phyloP scores from a whole-genome alignment of 768 basidiomycete species.

The Pleurotus salmoneostramineus region DNA sequence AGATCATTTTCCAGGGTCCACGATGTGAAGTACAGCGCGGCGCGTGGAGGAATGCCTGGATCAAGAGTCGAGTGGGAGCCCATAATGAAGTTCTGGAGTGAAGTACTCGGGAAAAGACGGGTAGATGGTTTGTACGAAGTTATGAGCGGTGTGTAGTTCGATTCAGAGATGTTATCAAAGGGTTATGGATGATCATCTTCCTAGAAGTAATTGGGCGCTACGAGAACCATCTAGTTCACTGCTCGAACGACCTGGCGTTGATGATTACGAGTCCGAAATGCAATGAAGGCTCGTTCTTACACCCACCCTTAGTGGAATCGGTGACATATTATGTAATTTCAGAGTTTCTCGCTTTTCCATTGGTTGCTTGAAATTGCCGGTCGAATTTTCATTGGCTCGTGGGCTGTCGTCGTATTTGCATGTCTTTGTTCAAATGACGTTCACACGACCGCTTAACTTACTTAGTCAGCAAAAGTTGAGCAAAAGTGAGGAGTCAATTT shows the following conservation, averaged over 20 bases:
- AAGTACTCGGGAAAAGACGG: slow-evolving; percentile 51
- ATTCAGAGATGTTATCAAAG: background rate
- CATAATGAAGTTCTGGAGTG: slow-evolving; percentile 87
- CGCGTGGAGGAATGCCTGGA: slow-evolving; percentile 64
- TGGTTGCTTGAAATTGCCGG: too few relatives aligned
- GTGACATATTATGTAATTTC: too few relatives aligned
- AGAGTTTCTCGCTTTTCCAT: too few relatives aligned
- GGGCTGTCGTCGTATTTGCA: too few relatives aligned
- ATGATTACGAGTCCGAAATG: background rate
- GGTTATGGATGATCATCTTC: background rate
- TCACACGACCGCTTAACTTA: too few relatives aligned
- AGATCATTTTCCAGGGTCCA: slow-evolving; percentile 53
- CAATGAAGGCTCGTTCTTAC: too few relatives aligned
- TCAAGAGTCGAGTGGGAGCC: slow-evolving; percentile 77
- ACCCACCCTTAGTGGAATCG: too few relatives aligned
- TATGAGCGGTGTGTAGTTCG: slow-evolving; percentile 34
- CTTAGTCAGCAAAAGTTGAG: too few relatives aligned
- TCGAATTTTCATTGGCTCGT: too few relatives aligned
- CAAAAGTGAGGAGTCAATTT: too few relatives aligned
- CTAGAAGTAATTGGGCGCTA: background rate
- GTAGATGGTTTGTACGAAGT: slow-evolving; percentile 68
- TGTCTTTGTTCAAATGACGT: too few relatives aligned
- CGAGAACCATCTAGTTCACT: background rate
- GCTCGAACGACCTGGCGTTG: background rate
- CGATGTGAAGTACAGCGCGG: slow-evolving; percentile 44